These are phyloP conservation scores for Sonneratia alba DNA, from an alignment of 345 rosid species.

Conservation along the genomic window DNA sequence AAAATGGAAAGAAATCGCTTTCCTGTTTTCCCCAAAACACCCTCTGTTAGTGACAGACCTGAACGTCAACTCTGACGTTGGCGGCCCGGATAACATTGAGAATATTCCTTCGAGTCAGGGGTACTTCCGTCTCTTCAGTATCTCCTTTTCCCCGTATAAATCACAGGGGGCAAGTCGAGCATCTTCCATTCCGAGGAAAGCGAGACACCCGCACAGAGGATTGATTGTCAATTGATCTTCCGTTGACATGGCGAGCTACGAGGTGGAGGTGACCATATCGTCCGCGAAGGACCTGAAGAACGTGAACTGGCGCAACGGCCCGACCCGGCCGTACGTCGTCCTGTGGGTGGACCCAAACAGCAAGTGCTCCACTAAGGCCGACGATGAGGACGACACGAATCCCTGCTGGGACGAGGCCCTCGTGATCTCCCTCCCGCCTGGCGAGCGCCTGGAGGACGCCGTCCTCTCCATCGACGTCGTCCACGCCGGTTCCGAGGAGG, in stretches of 20 bases:
- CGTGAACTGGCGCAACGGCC: slow-evolving; percentile 84
- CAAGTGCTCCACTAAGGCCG: slow-evolving; percentile 52
- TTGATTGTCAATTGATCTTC: too few species aligned
- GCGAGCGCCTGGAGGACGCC: slow-evolving; percentile 28
- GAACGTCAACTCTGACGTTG: neutral
- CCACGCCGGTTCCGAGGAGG: slow-evolving; percentile 56
- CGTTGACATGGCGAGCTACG: slow-evolving; percentile 20
- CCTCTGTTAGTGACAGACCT: neutral
- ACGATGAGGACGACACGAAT: slow-evolving; percentile 52
- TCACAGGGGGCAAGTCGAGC: neutral
- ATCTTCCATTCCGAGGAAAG: too few species aligned
- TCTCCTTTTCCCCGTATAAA: neutral
- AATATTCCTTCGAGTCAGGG: neutral
- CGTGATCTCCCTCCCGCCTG: slow-evolving; percentile 30
- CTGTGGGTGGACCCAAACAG: slow-evolving; percentile 52
- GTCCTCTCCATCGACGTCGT: slow-evolving; percentile 55
- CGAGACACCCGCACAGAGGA: too few species aligned
- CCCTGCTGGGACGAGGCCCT: slow-evolving; percentile 62
- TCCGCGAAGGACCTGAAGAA: slow-evolving; percentile 71
- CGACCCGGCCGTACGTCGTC: slow-evolving; percentile 54
- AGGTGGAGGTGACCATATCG: slow-evolving; percentile 43
- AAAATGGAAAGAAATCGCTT: too few species aligned
- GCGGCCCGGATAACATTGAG: neutral
- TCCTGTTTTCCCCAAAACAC: neutral
- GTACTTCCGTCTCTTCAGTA: neutral